These are phyloP conservation scores for Drechslera avenae DNA, from an alignment of 2,329 filamentous ascomycete genomes.

Conservation along the genomic window DNA sequence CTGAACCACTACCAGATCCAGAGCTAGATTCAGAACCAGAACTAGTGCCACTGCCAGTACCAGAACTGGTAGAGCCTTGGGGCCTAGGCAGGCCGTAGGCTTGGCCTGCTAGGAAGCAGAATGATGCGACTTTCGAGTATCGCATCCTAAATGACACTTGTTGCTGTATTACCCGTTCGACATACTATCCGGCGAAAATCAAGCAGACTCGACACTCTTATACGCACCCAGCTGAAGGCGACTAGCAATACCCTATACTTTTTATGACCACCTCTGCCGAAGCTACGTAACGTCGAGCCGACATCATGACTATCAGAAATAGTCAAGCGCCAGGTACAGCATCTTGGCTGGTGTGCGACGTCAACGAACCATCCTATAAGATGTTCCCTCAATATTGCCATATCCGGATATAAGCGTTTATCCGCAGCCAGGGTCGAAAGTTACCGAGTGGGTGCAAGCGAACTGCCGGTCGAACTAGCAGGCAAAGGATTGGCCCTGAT, in stretches of 20 bases:
- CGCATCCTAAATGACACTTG: background rate
- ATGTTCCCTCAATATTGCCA: background rate
- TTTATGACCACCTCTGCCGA: background rate
- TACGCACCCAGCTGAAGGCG: background rate
- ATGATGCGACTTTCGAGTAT: background rate
- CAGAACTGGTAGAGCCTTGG: slow-evolving; percentile 5
- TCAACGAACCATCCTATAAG: no score
- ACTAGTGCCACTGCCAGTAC: no score
- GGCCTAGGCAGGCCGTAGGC: slow-evolving; percentile 13
- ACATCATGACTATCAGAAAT: slow-evolving; percentile 3
- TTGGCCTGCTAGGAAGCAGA: slow-evolving; percentile 3
- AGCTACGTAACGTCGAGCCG: background rate
- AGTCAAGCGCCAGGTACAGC: background rate
- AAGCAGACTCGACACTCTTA: background rate
- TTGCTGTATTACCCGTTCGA: background rate
- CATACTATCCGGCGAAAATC: background rate
- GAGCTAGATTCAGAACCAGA: no score
- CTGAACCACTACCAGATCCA: background rate
- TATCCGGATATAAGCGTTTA: background rate
- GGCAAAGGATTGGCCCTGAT: background rate
- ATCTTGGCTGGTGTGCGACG: background rate
- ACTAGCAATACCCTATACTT: background rate
- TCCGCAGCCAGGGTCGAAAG: background rate
- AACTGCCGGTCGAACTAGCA: background rate
- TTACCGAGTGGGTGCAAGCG: background rate